phyloP scores from a whole-genome alignment of 768 basidiomycete species.

The Lentinula boryana region DNA sequence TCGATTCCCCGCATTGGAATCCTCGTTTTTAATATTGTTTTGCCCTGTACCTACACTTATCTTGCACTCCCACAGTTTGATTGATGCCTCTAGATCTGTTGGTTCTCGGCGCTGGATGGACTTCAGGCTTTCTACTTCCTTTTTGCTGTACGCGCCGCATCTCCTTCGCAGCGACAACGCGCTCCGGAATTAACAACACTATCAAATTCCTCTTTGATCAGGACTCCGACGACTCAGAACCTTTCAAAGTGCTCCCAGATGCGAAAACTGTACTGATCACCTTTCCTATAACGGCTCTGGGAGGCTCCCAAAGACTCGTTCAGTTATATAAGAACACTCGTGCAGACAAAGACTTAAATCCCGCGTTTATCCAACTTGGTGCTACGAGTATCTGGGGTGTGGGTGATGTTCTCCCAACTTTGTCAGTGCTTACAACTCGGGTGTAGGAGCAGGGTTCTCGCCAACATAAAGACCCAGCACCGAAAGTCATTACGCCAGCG shows the following conservation, averaged over 20 bases:
- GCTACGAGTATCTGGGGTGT: conserved; percentile 60
- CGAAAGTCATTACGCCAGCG: conserved; percentile 3
- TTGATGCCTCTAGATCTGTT: not conserved
- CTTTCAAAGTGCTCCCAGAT: conserved; percentile 42
- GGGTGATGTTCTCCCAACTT: conserved; percentile 12
- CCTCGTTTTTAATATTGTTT: not conserved
- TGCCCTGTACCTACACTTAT: too few species aligned
- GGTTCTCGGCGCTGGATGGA: conserved; percentile 69
- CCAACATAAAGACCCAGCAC: conserved; percentile 14
- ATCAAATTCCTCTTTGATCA: conserved; percentile 55
- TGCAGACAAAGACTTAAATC: conserved; percentile 6
- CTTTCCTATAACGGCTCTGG: conserved; percentile 43
- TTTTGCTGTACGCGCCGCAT: conserved; percentile 36
- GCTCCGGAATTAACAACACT: conserved; percentile 42
- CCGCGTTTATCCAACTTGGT: conserved; percentile 56
- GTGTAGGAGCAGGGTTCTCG: not conserved
- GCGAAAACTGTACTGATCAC: conserved; percentile 52
- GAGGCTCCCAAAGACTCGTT: conserved; percentile 43
- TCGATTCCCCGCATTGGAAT: conserved; percentile 3
- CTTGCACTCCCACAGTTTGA: too few species aligned
- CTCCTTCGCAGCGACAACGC: conserved; percentile 47
- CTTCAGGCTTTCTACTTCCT: conserved; percentile 52
- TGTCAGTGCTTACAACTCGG: too few species aligned
- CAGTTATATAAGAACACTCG: conserved; percentile 35
- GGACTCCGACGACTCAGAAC: conserved; percentile 33